Evolutionary conservation across 441 rosid species (phyloP).

Genomic region (Dalechampia spathulata): DNA sequence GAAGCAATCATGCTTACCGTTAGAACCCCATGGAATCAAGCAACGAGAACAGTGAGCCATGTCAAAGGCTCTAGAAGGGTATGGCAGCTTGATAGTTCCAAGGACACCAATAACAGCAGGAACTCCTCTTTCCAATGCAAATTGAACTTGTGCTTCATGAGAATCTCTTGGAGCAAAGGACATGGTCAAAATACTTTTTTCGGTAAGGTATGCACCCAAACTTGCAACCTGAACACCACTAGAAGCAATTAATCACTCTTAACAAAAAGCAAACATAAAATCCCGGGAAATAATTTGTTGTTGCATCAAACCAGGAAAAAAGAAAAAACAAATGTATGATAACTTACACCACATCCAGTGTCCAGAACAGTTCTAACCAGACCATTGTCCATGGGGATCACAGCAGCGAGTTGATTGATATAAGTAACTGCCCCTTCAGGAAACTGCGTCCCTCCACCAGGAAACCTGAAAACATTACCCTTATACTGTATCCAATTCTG

Average conservation of each 20-base stretch:
- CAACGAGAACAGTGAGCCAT: slow-evolving; percentile 99
- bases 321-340: background rate
- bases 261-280: background rate
- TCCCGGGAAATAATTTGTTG: too few relatives aligned
- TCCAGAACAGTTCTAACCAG: slow-evolving; percentile 92
- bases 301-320: background rate
- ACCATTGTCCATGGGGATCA: slow-evolving; percentile 80
- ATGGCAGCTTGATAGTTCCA: slow-evolving; percentile 83
- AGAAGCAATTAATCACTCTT: slow-evolving; percentile 30
- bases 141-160: slow-evolving; percentile 96
- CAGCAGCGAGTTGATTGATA: slow-evolving; percentile 84
- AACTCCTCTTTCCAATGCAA: slow-evolving; percentile 95
- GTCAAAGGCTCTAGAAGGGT: slow-evolving; percentile 81
- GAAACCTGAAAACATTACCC: slow-evolving; percentile 84
- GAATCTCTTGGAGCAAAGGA: slow-evolving; percentile 97
- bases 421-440: slow-evolving; percentile 95
- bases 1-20: slow-evolving; percentile 42
- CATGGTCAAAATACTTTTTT: slow-evolving; percentile 84
- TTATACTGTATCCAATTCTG: slow-evolving; percentile 97
- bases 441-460: slow-evolving; percentile 98
- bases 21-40: slow-evolving; percentile 89
- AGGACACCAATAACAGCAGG: slow-evolving; percentile 96
- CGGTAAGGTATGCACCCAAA: slow-evolving; percentile 95
- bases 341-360: slow-evolving; percentile 94
- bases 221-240: slow-evolving; percentile 32